phyloP scores from a whole-genome alignment of 2,329 filamentous ascomycete genomes.

The Cordyceps cicadae region DNA sequence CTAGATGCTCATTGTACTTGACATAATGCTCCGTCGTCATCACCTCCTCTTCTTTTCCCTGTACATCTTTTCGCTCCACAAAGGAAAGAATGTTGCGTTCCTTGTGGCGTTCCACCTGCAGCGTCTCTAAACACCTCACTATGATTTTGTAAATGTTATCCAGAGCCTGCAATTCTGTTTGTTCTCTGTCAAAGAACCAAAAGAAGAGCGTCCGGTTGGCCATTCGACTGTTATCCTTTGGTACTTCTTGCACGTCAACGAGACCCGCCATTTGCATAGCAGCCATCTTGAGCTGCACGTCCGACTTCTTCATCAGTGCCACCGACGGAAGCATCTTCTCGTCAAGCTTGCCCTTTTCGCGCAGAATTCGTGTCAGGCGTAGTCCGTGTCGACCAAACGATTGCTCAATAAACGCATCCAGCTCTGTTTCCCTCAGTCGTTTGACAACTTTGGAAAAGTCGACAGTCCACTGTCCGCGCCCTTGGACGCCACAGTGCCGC shows the following conservation, averaged over 20 bases:
- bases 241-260: slow-evolving; percentile 88
- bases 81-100: slow-evolving; percentile 69
- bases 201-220: slow-evolving; percentile 82
- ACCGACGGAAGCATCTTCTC: slow-evolving; percentile 79
- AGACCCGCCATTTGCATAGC: slow-evolving; percentile 80
- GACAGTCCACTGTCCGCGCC: slow-evolving; percentile 70
- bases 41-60: slow-evolving; percentile 73
- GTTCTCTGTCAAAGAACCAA: slow-evolving; percentile 79
- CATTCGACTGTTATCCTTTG: slow-evolving; percentile 73
- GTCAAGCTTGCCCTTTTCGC: slow-evolving; percentile 85
- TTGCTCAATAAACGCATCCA: slow-evolving; percentile 74
- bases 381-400: slow-evolving; percentile 69
- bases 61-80: slow-evolving; percentile 76
- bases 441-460: slow-evolving; percentile 69
- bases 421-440: slow-evolving; percentile 63
- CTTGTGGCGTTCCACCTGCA: slow-evolving; percentile 65
- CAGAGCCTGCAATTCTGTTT: slow-evolving; percentile 60
- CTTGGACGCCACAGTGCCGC: slow-evolving; percentile 54
- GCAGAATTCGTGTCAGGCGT: slow-evolving; percentile 76
- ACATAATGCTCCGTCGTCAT: slow-evolving; percentile 67
- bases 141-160: slow-evolving; percentile 86
- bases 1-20: slow-evolving; percentile 49
- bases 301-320: slow-evolving; percentile 74
- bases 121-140: slow-evolving; percentile 72
- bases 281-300: slow-evolving; percentile 76